Base-by-base conservation (phyloP, 768 basidiomycete genomes). In the Cyclocybe aegerita region DNA sequence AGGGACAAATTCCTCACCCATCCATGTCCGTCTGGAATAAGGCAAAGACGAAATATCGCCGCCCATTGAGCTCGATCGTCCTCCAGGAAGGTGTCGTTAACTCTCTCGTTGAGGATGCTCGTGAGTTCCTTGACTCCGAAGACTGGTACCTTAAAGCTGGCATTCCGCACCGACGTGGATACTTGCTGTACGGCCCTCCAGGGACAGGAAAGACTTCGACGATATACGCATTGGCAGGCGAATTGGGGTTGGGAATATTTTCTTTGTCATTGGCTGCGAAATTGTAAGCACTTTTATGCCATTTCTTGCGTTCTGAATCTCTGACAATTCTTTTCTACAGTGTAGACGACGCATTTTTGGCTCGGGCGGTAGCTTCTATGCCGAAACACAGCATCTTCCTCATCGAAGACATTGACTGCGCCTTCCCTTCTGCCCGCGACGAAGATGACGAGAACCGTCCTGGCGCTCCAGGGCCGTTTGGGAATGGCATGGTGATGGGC, bases 151-250 rank as follows among this genome's bases (percentile, higher is more conserved):
- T 66, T 33, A 70, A 75, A 36, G 76, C 78, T 0, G 82, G 83
- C 0, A 83, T 83, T 41, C 82, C 82, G 1, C 75, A 83, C 54
- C 70, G 78, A 7, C 67, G 82, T 23, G 83, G 83, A 0, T 83
- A 81, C 52, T 65, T 83, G 12, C 65, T 85, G 4, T 69, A 80
- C 61, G 83, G 83, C 0, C 80, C 79, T 14, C 81, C 82, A n/a
- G 82, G 82, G 12, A 82, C 79, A 5, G 82, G 82, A 6, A 85
- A 83, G 65, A 82, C 79, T 9, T 79, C 76, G 7, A 81, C 79
- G 0, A 80, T 82, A 10, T 80, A 81, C 48, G 79, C 79, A 9
- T 65, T 82, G 17, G 76, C 75, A 11, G 74, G 77, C n/a, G 86
- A 88, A 60, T 93, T 11, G 79, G 11, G 12, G 16, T 33, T 10